Evolutionary conservation across 164 flowering plant genomes (phyloP).

Genomic region (Annona cherimola): DNA sequence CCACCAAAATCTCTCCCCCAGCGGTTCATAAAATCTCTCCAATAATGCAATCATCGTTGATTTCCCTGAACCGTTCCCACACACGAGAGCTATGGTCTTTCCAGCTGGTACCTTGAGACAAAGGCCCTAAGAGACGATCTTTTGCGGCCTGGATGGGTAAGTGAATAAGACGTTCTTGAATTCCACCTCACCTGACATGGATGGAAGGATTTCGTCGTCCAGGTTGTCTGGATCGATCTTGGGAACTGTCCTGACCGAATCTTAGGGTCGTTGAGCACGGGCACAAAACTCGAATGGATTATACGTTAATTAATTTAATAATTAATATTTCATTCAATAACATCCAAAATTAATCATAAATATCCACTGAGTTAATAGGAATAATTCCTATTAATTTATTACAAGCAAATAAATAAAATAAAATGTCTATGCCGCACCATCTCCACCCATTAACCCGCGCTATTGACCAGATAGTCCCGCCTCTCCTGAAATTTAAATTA

Average conservation of each 20-base stretch:
- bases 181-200: constrained; percentile 59
- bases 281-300: too few species aligned
- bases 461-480: too few species aligned
- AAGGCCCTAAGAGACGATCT: constrained; percentile 43
- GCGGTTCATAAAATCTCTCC: constrained; percentile 76
- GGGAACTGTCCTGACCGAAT: constrained; percentile 66
- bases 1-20: constrained; percentile 65
- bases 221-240: constrained; percentile 61
- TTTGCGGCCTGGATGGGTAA: constrained; percentile 74
- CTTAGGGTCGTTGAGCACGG: too few species aligned
- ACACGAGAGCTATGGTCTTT: constrained; percentile 74
- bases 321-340: too few species aligned
- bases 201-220: constrained; percentile 50
- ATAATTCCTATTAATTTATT: too few species aligned
- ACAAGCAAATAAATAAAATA: too few species aligned
- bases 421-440: too few species aligned
- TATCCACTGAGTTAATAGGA: too few species aligned
- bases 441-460: too few species aligned
- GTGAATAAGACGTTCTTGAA: constrained; percentile 62
- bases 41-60: constrained; percentile 64
- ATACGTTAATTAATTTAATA: too few species aligned
- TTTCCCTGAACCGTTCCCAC: constrained; percentile 89
- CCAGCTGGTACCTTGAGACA: constrained; percentile 58
- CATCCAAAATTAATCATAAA: too few species aligned
- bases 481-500: too few species aligned